Conservation (phyloP, 2,329 filamentous ascomycete species). For the Hypoxylon sp. region DNA sequence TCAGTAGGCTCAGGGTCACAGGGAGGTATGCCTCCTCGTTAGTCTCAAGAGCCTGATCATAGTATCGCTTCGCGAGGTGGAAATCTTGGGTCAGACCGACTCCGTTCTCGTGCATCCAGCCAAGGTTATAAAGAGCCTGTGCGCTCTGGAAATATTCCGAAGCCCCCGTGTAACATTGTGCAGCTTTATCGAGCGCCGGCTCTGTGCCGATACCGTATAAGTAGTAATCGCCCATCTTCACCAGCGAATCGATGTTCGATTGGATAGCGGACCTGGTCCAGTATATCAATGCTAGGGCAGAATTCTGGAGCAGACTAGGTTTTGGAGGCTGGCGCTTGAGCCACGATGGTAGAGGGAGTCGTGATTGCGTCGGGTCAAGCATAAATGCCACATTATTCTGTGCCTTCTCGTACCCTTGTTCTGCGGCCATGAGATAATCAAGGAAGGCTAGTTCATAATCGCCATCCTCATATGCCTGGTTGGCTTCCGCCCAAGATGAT, state of each 20-base stretch:
- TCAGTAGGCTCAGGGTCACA: slow-evolving; percentile 88
- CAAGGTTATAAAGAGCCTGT: slow-evolving; percentile 96
- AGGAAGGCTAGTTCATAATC: slow-evolving; percentile 86
- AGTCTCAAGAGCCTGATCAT: slow-evolving; percentile 91
- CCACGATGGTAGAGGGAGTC: slow-evolving; percentile 69
- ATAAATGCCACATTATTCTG: slow-evolving; percentile 93
- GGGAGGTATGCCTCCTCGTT: slow-evolving; percentile 95
- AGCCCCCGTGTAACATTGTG: slow-evolving; percentile 91
- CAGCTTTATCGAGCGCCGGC: slow-evolving; percentile 84
- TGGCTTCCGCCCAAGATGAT: slow-evolving; percentile 86
- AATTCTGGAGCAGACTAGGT: slow-evolving; percentile 64
- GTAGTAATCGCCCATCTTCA: slow-evolving; percentile 99
- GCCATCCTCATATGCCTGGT: slow-evolving; percentile 83
- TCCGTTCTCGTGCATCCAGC: slow-evolving; percentile 99
- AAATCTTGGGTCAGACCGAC: slow-evolving; percentile 94
- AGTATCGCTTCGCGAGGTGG: slow-evolving; percentile 95
- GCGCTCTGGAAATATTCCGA: slow-evolving; percentile 93
- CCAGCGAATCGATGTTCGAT: slow-evolving; percentile 90
- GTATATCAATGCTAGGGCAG: slow-evolving; percentile 83
- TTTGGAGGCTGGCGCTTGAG: slow-evolving; percentile 61
- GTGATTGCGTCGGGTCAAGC: slow-evolving; percentile 79
- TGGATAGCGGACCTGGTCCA: slow-evolving; percentile 97
- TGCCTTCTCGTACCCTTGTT: slow-evolving; percentile 90
- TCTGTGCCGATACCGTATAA: slow-evolving; percentile 83
- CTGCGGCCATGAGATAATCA: slow-evolving; percentile 87